Conservation (phyloP, 2,329 filamentous ascomycete genomes). For the Delphinella strobiligena region DNA sequence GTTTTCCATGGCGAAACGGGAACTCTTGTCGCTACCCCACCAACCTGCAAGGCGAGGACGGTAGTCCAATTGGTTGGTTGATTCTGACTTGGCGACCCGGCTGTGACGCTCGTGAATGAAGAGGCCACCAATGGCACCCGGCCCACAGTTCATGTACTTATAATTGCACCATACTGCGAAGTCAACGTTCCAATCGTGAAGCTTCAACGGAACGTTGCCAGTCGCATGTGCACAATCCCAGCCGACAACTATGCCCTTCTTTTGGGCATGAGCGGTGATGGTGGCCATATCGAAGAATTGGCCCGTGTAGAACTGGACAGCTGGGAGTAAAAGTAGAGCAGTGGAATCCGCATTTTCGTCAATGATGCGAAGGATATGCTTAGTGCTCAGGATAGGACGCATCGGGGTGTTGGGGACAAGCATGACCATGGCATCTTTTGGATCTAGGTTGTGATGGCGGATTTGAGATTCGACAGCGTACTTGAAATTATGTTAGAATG, state of each 20-base stretch:
- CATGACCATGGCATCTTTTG: constrained; percentile 57
- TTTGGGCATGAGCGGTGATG: constrained; percentile 68
- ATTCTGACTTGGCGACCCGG: constrained; percentile 28
- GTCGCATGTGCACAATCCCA: constrained; percentile 85
- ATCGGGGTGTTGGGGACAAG: constrained; percentile 48
- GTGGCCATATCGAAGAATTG: constrained; percentile 72
- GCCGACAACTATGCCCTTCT: constrained; percentile 59
- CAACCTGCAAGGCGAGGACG: constrained; percentile 63
- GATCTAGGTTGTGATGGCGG: constrained; percentile 53
- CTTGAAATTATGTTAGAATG: constrained; percentile 32
- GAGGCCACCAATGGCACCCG: constrained; percentile 65
- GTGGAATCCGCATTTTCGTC: constrained; percentile 61
- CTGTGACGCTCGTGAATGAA: constrained; percentile 73
- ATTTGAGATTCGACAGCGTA: constrained; percentile 80
- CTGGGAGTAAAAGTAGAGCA: constrained; percentile 68
- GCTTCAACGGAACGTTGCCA: constrained; percentile 65
- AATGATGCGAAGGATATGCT: constrained; percentile 60
- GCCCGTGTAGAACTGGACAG: constrained; percentile 85
- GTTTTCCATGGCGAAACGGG: constrained; percentile 75
- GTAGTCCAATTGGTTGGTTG: constrained; percentile 31
- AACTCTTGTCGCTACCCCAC: constrained; percentile 72
- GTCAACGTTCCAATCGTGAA: constrained; percentile 86
- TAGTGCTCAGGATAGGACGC: constrained; percentile 53
- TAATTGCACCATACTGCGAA: constrained; percentile 92
- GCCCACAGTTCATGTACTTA: constrained; percentile 84